phyloP scores from a whole-genome alignment of 331 rosid genomes.

The Pyrus hybrid region DNA sequence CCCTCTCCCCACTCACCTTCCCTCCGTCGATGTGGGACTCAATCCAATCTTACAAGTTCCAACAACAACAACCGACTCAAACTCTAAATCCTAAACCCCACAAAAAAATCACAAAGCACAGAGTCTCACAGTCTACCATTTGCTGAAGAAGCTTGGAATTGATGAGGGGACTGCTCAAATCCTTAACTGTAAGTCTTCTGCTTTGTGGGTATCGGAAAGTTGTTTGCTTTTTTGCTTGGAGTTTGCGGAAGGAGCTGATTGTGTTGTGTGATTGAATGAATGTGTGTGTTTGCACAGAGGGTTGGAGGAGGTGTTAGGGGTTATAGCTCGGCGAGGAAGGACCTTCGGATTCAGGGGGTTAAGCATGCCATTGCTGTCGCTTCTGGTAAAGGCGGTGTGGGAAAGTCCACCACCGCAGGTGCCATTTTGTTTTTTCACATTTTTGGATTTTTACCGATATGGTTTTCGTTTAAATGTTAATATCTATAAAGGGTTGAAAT shows the following conservation, averaged over 20 bases:
- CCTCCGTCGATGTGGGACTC: not conserved
- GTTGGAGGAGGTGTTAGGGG: conserved; percentile 63
- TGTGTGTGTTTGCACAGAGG: conserved; percentile 22
- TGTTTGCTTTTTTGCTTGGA: not conserved
- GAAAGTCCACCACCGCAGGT: conserved; percentile 97
- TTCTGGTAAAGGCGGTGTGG: conserved; percentile 97
- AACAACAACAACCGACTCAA: not conserved
- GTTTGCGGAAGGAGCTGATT: not conserved
- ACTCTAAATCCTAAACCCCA: not conserved
- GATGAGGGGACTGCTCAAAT: conserved; percentile 28
- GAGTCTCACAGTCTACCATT: not conserved
- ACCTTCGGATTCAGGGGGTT: conserved; percentile 65
- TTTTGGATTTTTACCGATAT: not conserved
- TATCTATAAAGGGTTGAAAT: not conserved
- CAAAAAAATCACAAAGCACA: not conserved
- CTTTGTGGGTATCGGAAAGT: not conserved
- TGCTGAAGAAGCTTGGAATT: not conserved
- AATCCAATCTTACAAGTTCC: too few relatives aligned
- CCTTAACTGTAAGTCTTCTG: conserved; percentile 14
- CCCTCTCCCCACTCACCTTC: too few relatives aligned
- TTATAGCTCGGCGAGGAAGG: conserved; percentile 37
- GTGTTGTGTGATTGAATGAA: not conserved
- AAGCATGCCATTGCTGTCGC: conserved; percentile 75
- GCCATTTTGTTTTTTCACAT: not conserved
- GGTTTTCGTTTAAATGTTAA: not conserved